These are phyloP conservation scores for Striga asiatica DNA, from an alignment of 257 asterid genomes.

Conservation along the genomic window DNA sequence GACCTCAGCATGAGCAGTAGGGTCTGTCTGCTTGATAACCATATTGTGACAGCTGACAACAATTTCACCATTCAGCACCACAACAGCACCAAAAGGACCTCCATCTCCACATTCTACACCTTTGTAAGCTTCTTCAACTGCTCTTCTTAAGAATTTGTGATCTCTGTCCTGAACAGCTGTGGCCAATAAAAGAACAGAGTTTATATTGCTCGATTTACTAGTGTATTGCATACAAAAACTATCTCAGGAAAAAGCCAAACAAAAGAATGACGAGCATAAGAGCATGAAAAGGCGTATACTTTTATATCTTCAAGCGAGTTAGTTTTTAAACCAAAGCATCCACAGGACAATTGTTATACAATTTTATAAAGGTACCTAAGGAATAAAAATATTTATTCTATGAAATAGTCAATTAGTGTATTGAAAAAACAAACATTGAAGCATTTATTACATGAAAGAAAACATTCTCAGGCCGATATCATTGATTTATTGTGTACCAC, in stretches of 20 bases:
- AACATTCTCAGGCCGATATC: too few relatives aligned
- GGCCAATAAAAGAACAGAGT: slow-evolving; percentile 10
- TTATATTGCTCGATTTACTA: background rate
- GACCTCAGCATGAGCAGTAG: slow-evolving; percentile 99
- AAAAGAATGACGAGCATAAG: slow-evolving; percentile 10
- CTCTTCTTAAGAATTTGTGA: slow-evolving; percentile 74
- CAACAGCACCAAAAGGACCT: slow-evolving; percentile 98
- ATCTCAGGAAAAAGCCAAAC: slow-evolving; percentile 1
- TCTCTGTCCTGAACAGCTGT: slow-evolving; percentile 91
- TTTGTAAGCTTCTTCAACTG: slow-evolving; percentile 94
- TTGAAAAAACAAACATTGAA: too few relatives aligned
- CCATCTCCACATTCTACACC: slow-evolving; percentile 96
- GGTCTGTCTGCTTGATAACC: slow-evolving; percentile 73
- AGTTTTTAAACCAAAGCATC: background rate
- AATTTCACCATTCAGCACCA: slow-evolving; percentile 70
- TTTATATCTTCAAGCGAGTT: background rate
- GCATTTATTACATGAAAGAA: too few relatives aligned
- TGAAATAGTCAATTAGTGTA: too few relatives aligned
- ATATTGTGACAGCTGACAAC: slow-evolving; percentile 93
- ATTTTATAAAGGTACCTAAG: too few relatives aligned
- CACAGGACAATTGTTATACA: too few relatives aligned
- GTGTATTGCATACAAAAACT: slow-evolving; percentile 9
- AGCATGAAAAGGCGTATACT: background rate
- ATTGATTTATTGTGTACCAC: too few relatives aligned
- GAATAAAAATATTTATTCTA: too few relatives aligned